Evolutionary conservation across 495 filamentous ascomycete genomes (phyloP), one percentile per base, ranked within the genome.

Genomic region (Thermothielavioides terrestris): DNA sequence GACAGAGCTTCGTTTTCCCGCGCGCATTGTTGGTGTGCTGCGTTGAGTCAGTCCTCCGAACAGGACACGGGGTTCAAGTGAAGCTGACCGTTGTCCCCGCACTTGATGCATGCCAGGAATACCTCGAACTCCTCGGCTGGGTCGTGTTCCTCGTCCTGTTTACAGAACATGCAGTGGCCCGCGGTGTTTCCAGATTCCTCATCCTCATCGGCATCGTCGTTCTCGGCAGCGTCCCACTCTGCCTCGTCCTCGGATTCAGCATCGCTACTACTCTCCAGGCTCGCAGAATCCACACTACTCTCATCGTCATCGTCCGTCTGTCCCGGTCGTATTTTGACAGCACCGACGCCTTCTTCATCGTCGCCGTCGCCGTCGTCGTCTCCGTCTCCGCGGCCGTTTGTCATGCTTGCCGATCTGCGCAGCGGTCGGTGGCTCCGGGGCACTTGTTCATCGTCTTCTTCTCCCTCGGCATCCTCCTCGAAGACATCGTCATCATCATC

Each of bases 21-120:
- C 50, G 90, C 92, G 68, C 91, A 97, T 80, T 96, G 86, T 59
- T 86, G 82, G 76, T 97, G 91, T 50, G 91, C 91, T 89, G 68
- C 65, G 70, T 56, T 57, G 23, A 38, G 64, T 77, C 61, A 76
- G 73, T 58, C 52, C 62, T 57, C 46, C 40, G 62, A 50, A 46
- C 46, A 58, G 52, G 37, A 53, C 49, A 49, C 48, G 49, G 49
- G 25, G 7, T 20, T 1, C 11, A 10, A 8, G 43, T 7, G 18
- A 23, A 6, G 83, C 88, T 66, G 69, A 97, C 91, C 85, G 71
- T 94, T 88, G 65, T 95, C 86, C 45, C 81, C 85, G 68, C 92
- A 97, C 50, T 83, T 77, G 49, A 67, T 70, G 64, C 91, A 96
- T 46, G 84, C 71, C 35, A 97, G 72, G 62, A 84, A 89, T 49